These are phyloP conservation scores for Aspergillus proliferans DNA, from an alignment of 2,329 filamentous ascomycete species.

Conservation along the genomic window DNA sequence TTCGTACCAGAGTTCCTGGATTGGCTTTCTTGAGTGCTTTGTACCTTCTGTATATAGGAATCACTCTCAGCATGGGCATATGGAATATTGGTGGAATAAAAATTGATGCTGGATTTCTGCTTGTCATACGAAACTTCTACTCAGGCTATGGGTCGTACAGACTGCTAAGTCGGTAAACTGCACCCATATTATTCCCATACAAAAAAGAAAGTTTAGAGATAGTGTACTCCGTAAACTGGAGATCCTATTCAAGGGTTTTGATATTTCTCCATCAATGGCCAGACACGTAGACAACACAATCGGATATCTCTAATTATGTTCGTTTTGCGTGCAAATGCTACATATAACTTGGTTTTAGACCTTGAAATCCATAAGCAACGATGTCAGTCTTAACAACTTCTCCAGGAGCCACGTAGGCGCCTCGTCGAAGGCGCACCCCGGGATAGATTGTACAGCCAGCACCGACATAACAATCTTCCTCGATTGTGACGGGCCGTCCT, in stretches of 20 bases:
- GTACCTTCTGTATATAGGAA: background rate
- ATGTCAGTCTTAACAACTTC: conserved; percentile 41
- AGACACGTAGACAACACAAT: background rate
- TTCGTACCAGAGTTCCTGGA: conserved; percentile 76
- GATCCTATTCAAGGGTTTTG: no score
- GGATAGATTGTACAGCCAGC: conserved; percentile 54
- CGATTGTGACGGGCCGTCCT: conserved; percentile 68
- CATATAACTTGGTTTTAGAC: conserved; percentile 37
- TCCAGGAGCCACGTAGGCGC: conserved; percentile 40
- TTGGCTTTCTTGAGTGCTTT: conserved; percentile 43
- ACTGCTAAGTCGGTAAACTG: no score
- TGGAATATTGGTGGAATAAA: background rate
- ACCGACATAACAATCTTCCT: conserved; percentile 63
- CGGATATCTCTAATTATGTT: background rate
- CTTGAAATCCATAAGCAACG: conserved; percentile 37
- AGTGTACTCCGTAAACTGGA: no score
- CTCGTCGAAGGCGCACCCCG: conserved; percentile 37
- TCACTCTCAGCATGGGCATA: background rate
- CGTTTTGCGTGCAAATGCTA: conserved; percentile 11
- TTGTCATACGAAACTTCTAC: no score
- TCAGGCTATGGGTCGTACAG: no score
- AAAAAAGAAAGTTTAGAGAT: no score
- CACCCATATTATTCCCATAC: no score
- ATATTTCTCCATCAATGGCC: no score
- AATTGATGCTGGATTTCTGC: no score